Evolutionary conservation across 2,329 filamentous ascomycete species (phyloP).

Genomic region (Aspergillus alliaceus): DNA sequence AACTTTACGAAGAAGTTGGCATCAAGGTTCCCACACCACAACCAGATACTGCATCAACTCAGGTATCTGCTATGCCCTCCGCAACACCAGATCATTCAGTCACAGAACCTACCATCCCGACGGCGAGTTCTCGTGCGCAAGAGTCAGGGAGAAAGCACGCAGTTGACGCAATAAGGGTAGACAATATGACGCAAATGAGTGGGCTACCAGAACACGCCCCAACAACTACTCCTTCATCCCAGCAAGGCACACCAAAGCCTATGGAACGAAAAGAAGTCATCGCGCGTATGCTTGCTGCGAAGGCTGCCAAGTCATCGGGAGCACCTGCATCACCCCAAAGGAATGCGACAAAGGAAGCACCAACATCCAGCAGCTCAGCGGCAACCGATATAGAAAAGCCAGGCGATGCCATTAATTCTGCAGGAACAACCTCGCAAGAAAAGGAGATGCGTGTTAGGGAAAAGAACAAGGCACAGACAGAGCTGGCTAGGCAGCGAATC

Average conservation of each 20-base stretch:
- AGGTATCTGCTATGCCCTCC: neutral
- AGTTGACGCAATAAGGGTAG: neutral
- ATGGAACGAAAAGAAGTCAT: conserved; percentile 75
- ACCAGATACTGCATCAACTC: conserved; percentile 1
- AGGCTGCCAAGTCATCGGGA: conserved; percentile 55
- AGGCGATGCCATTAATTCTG: conserved; percentile 2
- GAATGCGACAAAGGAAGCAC: conserved; percentile 12
- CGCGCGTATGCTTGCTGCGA: conserved; percentile 72
- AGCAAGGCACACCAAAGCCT: conserved; percentile 36
- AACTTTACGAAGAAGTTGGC: conserved; percentile 68
- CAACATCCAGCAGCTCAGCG: conserved; percentile 6
- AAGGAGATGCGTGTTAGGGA: conserved; percentile 35
- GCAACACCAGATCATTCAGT: neutral
- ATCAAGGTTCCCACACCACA: conserved; percentile 44
- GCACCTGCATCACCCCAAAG: conserved; percentile 10
- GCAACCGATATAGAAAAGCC: conserved; percentile 9
- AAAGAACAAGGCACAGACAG: conserved; percentile 67
- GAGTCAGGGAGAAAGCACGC: neutral
- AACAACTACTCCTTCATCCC: conserved; percentile 6
- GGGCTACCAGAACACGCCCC: neutral
- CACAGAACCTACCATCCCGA: neutral
- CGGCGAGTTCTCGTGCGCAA: neutral
- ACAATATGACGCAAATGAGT: neutral
- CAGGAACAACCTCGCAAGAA: conserved; percentile 19
- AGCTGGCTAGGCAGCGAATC: conserved; percentile 74